Evolutionary conservation across 441 rosid species (phyloP).

Genomic region (Gossypium lobatum): DNA sequence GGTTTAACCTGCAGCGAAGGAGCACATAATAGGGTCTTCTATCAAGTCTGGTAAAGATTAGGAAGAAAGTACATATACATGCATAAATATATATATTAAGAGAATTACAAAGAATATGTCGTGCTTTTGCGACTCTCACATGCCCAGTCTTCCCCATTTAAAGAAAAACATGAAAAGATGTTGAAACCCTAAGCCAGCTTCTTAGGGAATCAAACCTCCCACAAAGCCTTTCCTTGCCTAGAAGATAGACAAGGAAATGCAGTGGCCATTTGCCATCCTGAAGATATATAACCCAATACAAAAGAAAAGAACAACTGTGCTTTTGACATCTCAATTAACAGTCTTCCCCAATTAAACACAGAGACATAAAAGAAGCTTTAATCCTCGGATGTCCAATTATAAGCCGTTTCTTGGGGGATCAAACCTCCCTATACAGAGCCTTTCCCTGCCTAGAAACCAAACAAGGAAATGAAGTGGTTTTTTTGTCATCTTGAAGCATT

Average conservation of each 20-base stretch:
- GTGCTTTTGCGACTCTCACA: conserved; percentile 1
- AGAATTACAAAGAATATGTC: neutral
- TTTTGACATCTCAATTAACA: neutral
- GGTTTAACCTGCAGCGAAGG: conserved; percentile 35
- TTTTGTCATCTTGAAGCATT: conserved; percentile 4
- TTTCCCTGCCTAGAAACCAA: conserved; percentile 1
- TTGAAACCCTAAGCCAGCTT: neutral
- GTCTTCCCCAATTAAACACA: neutral
- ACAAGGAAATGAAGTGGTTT: conserved; percentile 4
- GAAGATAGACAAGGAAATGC: conserved; percentile 2
- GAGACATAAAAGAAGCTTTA: conserved; percentile 7
- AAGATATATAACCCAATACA: conserved; percentile 1
- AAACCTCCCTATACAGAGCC: neutral
- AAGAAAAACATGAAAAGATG: conserved; percentile 2
- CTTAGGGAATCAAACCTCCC: neutral
- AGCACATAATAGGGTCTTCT: conserved; percentile 14
- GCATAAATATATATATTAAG: neutral
- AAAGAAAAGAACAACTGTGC: neutral
- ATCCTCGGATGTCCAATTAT: neutral
- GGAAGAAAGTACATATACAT: neutral
- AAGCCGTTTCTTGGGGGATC: neutral
- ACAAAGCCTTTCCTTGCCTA: conserved; percentile 4
- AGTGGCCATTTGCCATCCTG: neutral
- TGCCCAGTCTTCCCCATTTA: neutral
- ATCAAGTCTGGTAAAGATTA: conserved; percentile 5